phyloP scores from a whole-genome alignment of 192 early-diverging fungal species.

The Coemansia sp. region DNA sequence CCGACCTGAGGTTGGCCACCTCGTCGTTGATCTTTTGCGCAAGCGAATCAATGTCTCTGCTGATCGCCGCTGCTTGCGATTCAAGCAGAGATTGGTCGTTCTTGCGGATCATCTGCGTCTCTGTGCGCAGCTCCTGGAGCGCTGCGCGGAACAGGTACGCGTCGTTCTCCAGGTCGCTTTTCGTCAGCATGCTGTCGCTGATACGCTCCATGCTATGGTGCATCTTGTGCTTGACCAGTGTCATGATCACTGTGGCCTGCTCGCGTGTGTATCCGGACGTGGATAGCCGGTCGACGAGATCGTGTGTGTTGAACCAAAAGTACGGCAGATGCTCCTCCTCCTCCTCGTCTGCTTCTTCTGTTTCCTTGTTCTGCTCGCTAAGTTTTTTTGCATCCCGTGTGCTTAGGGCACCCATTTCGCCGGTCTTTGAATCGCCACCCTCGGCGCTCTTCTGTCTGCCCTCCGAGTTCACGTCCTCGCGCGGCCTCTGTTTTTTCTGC shows the following conservation, averaged over 20 bases:
- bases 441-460: not conserved
- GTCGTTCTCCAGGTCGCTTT: slow-evolving; percentile 81
- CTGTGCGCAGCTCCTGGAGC: slow-evolving; percentile 75
- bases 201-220: slow-evolving; percentile 21
- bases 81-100: slow-evolving; percentile 74
- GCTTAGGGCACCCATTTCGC: not conserved
- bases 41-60: slow-evolving; percentile 76
- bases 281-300: slow-evolving; percentile 63
- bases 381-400: not conserved
- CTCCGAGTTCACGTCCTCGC: not conserved
- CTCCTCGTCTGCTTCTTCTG: too few relatives aligned
- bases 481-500: not conserved
- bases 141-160: slow-evolving; percentile 81
- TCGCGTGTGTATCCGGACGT: slow-evolving; percentile 62
- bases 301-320: slow-evolving; percentile 78
- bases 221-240: slow-evolving; percentile 66
- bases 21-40: slow-evolving; percentile 75
- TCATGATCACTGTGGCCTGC: slow-evolving; percentile 77
- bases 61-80: slow-evolving; percentile 67
- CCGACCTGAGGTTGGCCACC: slow-evolving; percentile 70
- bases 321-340: slow-evolving; percentile 20
- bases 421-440: not conserved
- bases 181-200: slow-evolving; percentile 60
- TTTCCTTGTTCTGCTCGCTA: too few relatives aligned
- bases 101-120: slow-evolving; percentile 69